Base-by-base conservation (phyloP, 2,329 filamentous ascomycete species). In the Botrytis hyacinthi region DNA sequence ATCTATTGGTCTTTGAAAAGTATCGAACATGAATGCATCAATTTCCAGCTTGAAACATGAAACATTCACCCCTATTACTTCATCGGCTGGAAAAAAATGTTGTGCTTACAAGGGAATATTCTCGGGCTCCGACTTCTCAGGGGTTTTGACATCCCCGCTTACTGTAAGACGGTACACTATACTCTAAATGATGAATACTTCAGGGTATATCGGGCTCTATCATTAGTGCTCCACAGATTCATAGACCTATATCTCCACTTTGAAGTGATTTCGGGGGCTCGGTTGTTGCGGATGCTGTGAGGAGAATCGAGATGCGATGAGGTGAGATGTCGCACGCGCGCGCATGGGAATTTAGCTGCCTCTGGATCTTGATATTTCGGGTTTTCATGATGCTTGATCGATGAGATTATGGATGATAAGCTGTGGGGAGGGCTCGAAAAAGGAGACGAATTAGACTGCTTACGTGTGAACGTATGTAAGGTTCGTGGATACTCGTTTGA, bases 111-210 rank as follows among this genome's bases (percentile, higher is more conserved):
- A 14, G 14, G 26, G n/a, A 57, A 57, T 29, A 32, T 57, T 57
- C 51, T 29, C 51, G 51, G 26, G 51, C 51, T 18, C 51, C 22
- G 42, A 46, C 29, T 35, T 8, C 22, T 32, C 62, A 65, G 62
- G 62, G 62, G n/a, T 46, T 65, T 65, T 65, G 62, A 46, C 62
- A 35, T 65, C 42, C 42, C 62, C 62, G 62, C 62, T 65, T 65
- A 65, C 62, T 46, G 62, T 46, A 32, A 65, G 62, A 65, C 44
- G 9, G 42, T 26, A 22, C 42, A 29, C n/a, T 65, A 26, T 16
- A 32, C 62, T 18, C 42, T 22, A 35, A 7, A 35, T 35, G 29
- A 65, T 32, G 29, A 10, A 26, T 22, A 65, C 29, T 35, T 32
- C 42, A 37, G 42, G 62, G 59, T 61, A 61, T n/a, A 4, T 14